Evolutionary conservation across 345 rosid species (phyloP).

Genomic region (Microthlaspi erraticum): DNA sequence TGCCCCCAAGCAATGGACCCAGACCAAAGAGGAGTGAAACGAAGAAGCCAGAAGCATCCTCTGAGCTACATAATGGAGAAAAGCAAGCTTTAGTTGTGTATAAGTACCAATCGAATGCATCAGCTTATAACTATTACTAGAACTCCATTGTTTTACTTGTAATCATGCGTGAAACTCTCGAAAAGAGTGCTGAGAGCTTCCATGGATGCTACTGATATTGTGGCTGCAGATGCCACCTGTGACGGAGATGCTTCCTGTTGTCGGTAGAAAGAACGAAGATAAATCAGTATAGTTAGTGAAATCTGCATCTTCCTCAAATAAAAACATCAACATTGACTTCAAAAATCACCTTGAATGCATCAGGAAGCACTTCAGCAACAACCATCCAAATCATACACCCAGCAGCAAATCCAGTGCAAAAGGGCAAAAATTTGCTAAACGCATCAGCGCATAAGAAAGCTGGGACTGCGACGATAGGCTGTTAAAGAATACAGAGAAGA

Average conservation of each 20-base stretch:
- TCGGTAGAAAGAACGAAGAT: conserved; percentile 26
- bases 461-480: conserved; percentile 99
- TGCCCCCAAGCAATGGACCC: conserved; percentile 92
- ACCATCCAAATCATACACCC: conserved; percentile 99
- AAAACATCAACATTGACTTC: conserved; percentile 7
- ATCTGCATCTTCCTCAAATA: conserved; percentile 13
- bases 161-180: conserved; percentile 80
- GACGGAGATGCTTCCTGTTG: conserved; percentile 92
- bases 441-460: conserved; percentile 98
- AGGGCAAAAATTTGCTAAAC: conserved; percentile 90
- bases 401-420: conserved; percentile 99
- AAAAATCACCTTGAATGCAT: conserved; percentile 82
- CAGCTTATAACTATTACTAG: conserved; percentile 11
- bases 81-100: conserved; percentile 22
- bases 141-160: conserved; percentile 63
- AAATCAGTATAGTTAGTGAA: conserved; percentile 9
- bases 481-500: conserved; percentile 29
- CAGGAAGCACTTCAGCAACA: conserved; percentile 98
- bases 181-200: conserved; percentile 87
- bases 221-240: conserved; percentile 94
- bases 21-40: conserved; percentile 97
- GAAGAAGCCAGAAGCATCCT: conserved; percentile 97
- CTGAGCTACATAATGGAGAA: conserved; percentile 67
- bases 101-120: conserved; percentile 22
- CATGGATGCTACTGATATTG: conserved; percentile 96